Base-by-base conservation (phyloP, 257 asterid genomes). In the Petunia secreta region DNA sequence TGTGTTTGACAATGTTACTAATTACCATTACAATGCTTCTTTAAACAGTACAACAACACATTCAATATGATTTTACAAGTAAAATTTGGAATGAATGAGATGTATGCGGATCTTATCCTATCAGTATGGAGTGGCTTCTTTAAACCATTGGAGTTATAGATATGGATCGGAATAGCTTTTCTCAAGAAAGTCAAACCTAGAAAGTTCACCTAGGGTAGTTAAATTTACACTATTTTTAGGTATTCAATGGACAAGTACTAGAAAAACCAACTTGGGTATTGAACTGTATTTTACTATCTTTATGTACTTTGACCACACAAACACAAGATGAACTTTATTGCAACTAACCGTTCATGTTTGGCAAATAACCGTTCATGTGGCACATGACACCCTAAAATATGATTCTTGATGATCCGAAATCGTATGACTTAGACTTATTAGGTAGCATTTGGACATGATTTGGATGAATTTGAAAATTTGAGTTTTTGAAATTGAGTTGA, bases 181-280 rank as follows among this genome's bases (percentile, higher is more conserved):
- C 41, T 46, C 58, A 46, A 11, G 43, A 46, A 69, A 69, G 43
- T 69, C 43, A 69, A 69, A 69, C 41, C 59, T n/a, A 69, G 3
- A 53, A 40, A 67, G 3, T 67, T 50, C 13, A 50, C 14, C 54
- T 8, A 50, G 54, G 7, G 13, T 2, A 50, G 9, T 8, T 9
- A 50, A 50, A 3, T 8, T 8, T 46, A 46, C 55, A 1, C 75
- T 8, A 43, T 66, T 41, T 3, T 41, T 3, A 66, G 48, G 74
- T 52, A 65, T 15, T 66, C 25, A 40, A 40, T 15, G 53, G 14
- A 66, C 14, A 66, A 66, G 37, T 66, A 66, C 75, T 66, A 66
- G 53, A 39, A 40, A 40, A 38, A 39, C 7, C 6, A 65, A 65
- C 52, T 39, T 39, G 36, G 52, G 34, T 37, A 10, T 37, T 34